Conservation (phyloP, 108 stramenopile species). For the Stephanodiscus minutulus region DNA sequence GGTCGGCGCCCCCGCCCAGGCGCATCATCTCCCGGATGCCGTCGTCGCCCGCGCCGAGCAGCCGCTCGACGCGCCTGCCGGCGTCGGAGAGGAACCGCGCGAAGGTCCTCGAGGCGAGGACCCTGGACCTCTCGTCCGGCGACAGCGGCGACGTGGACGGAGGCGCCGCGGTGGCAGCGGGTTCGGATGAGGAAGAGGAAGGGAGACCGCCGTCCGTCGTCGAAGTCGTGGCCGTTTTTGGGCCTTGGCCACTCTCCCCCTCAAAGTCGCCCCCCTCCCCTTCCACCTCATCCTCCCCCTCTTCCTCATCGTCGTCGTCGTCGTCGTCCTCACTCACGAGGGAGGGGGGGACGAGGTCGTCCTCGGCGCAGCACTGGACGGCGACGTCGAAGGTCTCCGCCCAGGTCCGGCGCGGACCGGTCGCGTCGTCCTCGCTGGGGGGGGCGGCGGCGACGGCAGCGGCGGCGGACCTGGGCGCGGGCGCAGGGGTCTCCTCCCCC, state of each 20-base stretch:
- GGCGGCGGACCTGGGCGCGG: not conserved
- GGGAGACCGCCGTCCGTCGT: conserved; percentile 18
- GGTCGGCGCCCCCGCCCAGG: not conserved
- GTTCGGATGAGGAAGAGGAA: conserved; percentile 1
- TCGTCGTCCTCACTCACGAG: conserved; percentile 58
- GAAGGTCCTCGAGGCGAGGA: conserved; percentile 65
- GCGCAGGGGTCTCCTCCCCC: not conserved
- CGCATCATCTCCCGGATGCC: conserved; percentile 18
- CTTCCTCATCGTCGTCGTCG: conserved; percentile 54
- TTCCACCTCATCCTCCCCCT: not conserved
- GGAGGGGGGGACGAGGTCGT: conserved; percentile 70
- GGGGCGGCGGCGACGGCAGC: not conserved
- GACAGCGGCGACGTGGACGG: conserved; percentile 3
- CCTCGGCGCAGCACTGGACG: conserved; percentile 72
- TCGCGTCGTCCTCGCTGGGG: conserved; percentile 1
- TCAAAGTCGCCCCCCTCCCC: conserved; percentile 51
- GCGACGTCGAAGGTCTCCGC: conserved; percentile 79
- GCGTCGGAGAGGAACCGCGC: conserved; percentile 73
- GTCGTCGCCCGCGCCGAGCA: conserved; percentile 62
- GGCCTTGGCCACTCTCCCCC: not conserved
- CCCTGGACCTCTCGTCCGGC: conserved; percentile 61
- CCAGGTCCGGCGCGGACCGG: not conserved
- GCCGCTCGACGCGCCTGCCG: conserved; percentile 82
- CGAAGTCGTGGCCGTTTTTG: conserved; percentile 15
- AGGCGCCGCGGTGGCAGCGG: conserved; percentile 6